Evolutionary conservation across 2,329 filamentous ascomycete genomes (phyloP).

Genomic region (Botryosphaeria dothidea): DNA sequence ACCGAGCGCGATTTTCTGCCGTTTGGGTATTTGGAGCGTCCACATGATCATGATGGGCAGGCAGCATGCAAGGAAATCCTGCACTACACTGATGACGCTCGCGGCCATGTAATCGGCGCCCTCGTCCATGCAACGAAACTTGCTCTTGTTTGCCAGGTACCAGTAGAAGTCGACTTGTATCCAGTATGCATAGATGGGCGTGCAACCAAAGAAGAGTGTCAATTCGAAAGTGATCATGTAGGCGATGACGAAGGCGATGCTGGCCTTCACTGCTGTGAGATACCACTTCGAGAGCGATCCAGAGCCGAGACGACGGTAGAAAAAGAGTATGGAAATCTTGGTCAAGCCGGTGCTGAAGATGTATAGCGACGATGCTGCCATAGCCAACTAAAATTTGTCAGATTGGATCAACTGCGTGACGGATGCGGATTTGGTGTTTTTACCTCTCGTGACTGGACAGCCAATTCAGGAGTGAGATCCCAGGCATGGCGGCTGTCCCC

Average conservation of each 20-base stretch:
- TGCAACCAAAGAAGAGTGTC: constrained; percentile 40
- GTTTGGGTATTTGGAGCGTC: constrained; percentile 44
- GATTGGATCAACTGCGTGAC: background rate
- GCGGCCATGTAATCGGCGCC: constrained; percentile 39
- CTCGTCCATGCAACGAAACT: constrained; percentile 37
- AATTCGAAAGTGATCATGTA: constrained; percentile 42
- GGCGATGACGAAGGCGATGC: constrained; percentile 40
- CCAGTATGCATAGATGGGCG: constrained; percentile 43
- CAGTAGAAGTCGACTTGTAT: constrained; percentile 33
- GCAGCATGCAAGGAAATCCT: constrained; percentile 43
- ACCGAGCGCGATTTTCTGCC: constrained; percentile 48
- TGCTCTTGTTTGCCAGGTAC: background rate
- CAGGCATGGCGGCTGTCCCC: background rate
- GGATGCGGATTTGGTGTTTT: background rate
- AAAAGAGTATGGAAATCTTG: constrained; percentile 39
- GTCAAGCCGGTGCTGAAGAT: constrained; percentile 30
- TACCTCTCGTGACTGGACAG: background rate
- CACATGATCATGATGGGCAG: constrained; percentile 47
- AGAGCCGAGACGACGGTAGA: constrained; percentile 44
- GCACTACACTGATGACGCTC: constrained; percentile 39
- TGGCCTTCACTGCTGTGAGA: constrained; percentile 38
- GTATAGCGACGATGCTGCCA: constrained; percentile 30
- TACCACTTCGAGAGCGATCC: constrained; percentile 38
- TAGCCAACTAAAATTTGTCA: constrained; percentile 19
- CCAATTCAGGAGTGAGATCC: background rate